Base-by-base conservation (phyloP, 371 early-diverging fungal species). In the Globomyces sp. region DNA sequence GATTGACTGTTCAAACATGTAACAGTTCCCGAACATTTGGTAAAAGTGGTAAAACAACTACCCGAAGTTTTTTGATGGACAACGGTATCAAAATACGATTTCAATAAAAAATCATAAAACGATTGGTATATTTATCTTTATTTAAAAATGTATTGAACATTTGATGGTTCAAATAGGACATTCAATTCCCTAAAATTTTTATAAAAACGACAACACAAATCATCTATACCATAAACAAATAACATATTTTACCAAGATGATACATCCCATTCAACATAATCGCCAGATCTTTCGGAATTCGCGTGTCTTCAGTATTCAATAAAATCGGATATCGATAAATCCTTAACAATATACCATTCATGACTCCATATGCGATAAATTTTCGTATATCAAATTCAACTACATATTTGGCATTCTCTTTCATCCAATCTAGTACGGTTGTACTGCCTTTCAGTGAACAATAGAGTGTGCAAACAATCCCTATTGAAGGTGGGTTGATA, bases 231-330 rank as follows among this genome's bases (percentile, higher is more conserved):
- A 24, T 24, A 24, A 24, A 24, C 24, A 24, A 24, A 24, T 24
- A 24, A 6, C 63, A 63, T 8, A 63, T 44, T 13, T 63, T 49
- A 49, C 49, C 63, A 47, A 63, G 50, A 24, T 63, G 63, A 43
- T 63, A 49, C 52, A 48, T 10, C 1, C 63, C 63, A 34, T 63
- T 43, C 24, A 63, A 49, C 8, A 41, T 41, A 34, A 48, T 45
- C 42, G 41, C 10, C 13, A 63, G 36, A 44, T 63, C 43, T 1
- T 48, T 36, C 4, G 63, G 63, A 2, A 63, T 13, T 50, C n/a
- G 13, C 1, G 42, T 37, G 5, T 63, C 52, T n/a, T 44, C 44
- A 4, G 46, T 34, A 60, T 63, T 37, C 10, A 24, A 49, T 8
- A 40, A 43, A 10, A 41, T 39, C 36, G 63, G 63, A 43, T 63